Evolutionary conservation across 2,329 filamentous ascomycete genomes (phyloP), one percentile per base, ranked within the genome.

Genomic region (Byssochlamys sp.): DNA sequence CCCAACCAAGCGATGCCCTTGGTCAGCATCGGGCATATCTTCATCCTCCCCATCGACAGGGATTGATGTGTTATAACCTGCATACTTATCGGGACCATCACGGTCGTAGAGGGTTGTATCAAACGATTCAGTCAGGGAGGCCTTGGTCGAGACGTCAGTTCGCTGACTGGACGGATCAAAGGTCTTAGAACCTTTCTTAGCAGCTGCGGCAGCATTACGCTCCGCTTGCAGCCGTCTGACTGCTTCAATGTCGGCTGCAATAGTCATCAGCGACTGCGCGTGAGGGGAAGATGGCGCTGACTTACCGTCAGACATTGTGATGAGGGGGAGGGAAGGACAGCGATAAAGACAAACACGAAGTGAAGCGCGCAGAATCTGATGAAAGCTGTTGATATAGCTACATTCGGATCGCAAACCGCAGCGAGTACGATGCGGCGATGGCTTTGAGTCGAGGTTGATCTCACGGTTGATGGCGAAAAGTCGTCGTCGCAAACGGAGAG

Each of bases 1-100:
- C 62, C 91, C 92, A 33, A 96, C 87, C 60, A 99, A n/a, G 9
- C 90, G 84, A 67, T 88, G 84, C 65, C 89, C 78, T n/a, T 79
- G 85, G 72, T 89, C 87, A 57, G 77, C 84, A 72, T 90, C 90
- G 59, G 88, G 87, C 67, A 87, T 86, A 63, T 91, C 88, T 59
- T 90, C 87, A 67, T 90, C 89, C 56, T 86, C 87, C 69, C 88
- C 88, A 66, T 84, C 84, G 57, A 86, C 84, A 45, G 91, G 88
- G 65, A 97, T 89, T 48, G 90, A 91, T n/a, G 84, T 89, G 71
- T 94, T 88, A 73, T 97, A 99, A 63, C 91, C 92, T 12, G 89
- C 83, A 77, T 85, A 96, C 72, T 88, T 95, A 74, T 96, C 88
- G 67, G 75, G 78, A 67, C 84, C 85, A 74, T 88, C 84, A 70